These are phyloP conservation scores for Backusella australiensis DNA, from an alignment of 192 early-diverging fungal species.

Conservation along the genomic window DNA sequence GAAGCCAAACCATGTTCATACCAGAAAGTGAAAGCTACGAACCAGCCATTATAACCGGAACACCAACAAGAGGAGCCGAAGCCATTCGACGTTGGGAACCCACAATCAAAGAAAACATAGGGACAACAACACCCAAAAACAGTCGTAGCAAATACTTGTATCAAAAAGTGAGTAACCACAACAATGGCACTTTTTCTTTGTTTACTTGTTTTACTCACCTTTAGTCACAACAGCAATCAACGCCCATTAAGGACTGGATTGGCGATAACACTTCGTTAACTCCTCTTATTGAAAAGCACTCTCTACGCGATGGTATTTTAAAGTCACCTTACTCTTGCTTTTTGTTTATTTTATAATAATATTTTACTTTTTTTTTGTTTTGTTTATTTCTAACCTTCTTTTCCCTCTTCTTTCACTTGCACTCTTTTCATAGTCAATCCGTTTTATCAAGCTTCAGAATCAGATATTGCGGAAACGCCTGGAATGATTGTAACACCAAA, in stretches of 20 bases:
- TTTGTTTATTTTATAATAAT: neutral
- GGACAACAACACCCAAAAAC: neutral
- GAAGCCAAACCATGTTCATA: neutral
- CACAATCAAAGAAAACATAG: neutral
- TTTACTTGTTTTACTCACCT: neutral
- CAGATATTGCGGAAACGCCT: constrained; percentile 5
- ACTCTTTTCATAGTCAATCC: neutral
- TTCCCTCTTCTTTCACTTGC: neutral
- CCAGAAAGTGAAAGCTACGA: neutral
- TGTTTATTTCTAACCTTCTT: neutral
- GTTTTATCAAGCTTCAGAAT: neutral
- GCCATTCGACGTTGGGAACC: neutral
- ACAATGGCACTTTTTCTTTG: neutral
- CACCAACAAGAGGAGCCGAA: neutral
- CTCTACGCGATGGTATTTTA: constrained; percentile 14
- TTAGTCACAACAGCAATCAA: neutral
- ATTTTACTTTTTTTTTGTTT: neutral
- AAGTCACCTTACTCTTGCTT: neutral
- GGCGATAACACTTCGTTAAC: constrained; percentile 1
- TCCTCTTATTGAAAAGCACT: constrained; percentile 2
- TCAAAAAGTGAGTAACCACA: neutral
- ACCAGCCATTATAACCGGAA: neutral
- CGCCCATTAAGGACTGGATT: neutral
- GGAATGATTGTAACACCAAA: neutral
- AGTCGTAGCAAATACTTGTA: neutral